Percentiles rank a stretch among this genome's conserved stretches.
Conservation (phyloP, 2,329 filamentous ascomycete genomes). For the Diplocarpon rosae region DNA sequence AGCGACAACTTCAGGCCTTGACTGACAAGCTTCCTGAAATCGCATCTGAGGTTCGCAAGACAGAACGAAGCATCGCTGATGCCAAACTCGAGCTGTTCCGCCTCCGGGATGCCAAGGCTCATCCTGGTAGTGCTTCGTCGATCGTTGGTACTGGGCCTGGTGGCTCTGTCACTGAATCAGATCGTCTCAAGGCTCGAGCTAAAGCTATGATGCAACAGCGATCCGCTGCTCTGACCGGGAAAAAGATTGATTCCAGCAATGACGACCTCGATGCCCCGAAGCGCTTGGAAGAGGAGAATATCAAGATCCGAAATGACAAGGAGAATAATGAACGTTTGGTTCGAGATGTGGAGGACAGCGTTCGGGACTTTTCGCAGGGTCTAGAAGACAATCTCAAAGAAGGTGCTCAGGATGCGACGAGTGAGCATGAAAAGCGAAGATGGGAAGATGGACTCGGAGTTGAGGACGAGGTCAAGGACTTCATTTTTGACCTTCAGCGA, state of each 20-base stretch:
- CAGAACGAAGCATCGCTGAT: conserved; percentile 87
- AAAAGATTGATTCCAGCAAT: conserved; percentile 55
- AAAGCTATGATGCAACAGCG: conserved; percentile 99
- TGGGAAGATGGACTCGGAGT: conserved; percentile 97
- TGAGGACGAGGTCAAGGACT: conserved; percentile 92
- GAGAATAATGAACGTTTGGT: conserved; percentile 97
- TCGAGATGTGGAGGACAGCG: conserved; percentile 89
- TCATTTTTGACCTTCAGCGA: conserved; percentile 92
- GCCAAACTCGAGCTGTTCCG: conserved; percentile 87
- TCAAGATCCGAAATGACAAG: conserved; percentile 69
- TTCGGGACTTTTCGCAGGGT: conserved; percentile 73
- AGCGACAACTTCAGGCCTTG: conserved; percentile 78
- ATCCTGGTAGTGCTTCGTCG: conserved; percentile 67
- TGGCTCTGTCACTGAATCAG: conserved; percentile 80
- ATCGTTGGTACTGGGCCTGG: conserved; percentile 91
- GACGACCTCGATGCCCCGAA: conserved; percentile 72
- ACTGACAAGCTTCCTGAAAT: conserved; percentile 86
- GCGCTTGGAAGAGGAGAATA: conserved; percentile 79
- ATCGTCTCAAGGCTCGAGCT: conserved; percentile 86
- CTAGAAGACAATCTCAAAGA: conserved; percentile 85
- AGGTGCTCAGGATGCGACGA: conserved; percentile 59
- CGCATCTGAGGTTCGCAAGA: conserved; percentile 81
- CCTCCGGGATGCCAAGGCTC: conserved; percentile 81
- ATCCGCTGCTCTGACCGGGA: conserved; percentile 82
- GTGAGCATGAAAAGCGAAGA: conserved; percentile 80